Evolutionary conservation across 345 rosid genomes (phyloP), one percentile per base, ranked within the genome.

Genomic region (Lumnitzera littorea): DNA sequence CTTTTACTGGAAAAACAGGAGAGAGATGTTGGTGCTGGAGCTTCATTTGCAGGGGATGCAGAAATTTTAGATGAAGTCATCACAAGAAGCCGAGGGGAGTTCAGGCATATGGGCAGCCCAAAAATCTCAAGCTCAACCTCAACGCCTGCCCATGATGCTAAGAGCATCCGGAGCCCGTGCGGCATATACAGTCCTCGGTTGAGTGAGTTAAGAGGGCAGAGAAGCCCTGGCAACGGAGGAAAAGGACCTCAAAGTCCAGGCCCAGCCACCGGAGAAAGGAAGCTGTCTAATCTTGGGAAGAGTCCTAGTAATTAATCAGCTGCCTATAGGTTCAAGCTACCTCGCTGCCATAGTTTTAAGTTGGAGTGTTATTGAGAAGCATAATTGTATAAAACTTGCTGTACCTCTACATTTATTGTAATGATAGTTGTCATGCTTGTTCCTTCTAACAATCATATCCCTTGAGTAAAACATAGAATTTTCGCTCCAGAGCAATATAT

Each of bases 71-170:
- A 92, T 48, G 96, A 85, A 67, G 82, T 84, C n/a, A 72, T 92
- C 10, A 89, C 98, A 12, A 65, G 98, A 75, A 89, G 96, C 82
- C 89, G 98, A 0, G 97, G 98, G 50, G 98, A 92, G 78, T 78
- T 92, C 69, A 80, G 94, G 70, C 94, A 75, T 64, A 56, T 82
- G 15, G 67, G 70, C 64, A 92, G 98, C 69, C 91, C 90, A 15
- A 92, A 78, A 70, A 60, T 87, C 50, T 78, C 89, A 43, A 89
- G 97, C 64, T 80, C 91, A 62, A 87, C 75, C 0, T 50, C 85
- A 11, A 89, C 96, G 11, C 96, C 96, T 0, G 70, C 58, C 24
- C 69, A 75, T 60, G 77, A 82, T 50, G 67, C 77, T 15, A 74
- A 57, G 57, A 72, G 67, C 74, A 60, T 63, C 47, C 79, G 63